Percentiles rank a stretch among this genome's conserved stretches.
Conservation (phyloP, 495 filamentous ascomycete species). For the Niebla homalea region DNA sequence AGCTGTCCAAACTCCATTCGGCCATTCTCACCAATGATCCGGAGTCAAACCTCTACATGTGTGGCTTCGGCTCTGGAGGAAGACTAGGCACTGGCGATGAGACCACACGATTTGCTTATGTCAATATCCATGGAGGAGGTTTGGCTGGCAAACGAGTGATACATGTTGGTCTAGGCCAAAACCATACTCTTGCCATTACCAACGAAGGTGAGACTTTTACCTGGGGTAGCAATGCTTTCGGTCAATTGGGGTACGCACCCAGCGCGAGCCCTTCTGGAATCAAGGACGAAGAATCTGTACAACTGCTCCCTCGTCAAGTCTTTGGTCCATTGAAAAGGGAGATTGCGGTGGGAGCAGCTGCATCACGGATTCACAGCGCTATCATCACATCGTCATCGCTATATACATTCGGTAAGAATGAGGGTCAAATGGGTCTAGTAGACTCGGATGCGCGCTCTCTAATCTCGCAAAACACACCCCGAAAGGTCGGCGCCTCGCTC, state of each 20-base stretch:
- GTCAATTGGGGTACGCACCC: conserved; percentile 73
- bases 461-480: conserved; percentile 64
- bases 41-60: conserved; percentile 82
- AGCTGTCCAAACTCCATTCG: conserved; percentile 83
- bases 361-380: conserved; percentile 85
- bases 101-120: conserved; percentile 70
- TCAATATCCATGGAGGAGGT: conserved; percentile 59
- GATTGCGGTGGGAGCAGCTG: conserved; percentile 64
- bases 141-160: conserved; percentile 56
- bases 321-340: conserved; percentile 87
- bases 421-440: conserved; percentile 85
- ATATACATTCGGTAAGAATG: conserved; percentile 91
- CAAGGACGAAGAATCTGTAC: conserved; percentile 46
- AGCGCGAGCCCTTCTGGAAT: conserved; percentile 20
- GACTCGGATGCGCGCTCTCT: conserved; percentile 89
- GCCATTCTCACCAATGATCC: conserved; percentile 84
- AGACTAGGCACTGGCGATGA: conserved; percentile 85
- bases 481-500: conserved; percentile 76
- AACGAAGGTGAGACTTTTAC: conserved; percentile 73
- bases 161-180: conserved; percentile 70
- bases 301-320: conserved; percentile 70
- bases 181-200: conserved; percentile 78
- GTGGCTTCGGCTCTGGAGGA: conserved; percentile 83
- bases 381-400: conserved; percentile 65
- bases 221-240: conserved; percentile 82